Base-by-base conservation (phyloP, 306 rosid genomes). In the Cucurbita moschata region DNA sequence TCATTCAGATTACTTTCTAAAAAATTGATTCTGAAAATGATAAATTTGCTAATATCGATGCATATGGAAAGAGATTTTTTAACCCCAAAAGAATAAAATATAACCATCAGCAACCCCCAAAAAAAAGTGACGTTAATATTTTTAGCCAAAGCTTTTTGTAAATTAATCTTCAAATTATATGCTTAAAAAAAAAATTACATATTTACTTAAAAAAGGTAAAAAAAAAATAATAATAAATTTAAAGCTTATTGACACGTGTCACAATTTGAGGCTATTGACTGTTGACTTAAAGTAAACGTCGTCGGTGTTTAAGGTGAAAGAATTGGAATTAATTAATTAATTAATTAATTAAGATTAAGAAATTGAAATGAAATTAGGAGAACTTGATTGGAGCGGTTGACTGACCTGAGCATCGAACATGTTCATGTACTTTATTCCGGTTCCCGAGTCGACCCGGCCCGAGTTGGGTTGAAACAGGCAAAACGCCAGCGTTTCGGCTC, bases 361-460 rank as follows among this genome's bases (percentile, higher is more conserved):
- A 30, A 30, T 30, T 30, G 35, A 30, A 30, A 44, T 11, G 30
- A 43, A 66, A 66, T 19, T 11, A 50, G 13, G 37, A 35, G 11
- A 71, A 52, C 6, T 16, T 3, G 5, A 15, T 72, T 58, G 6
- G 67, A 73, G 75, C 54, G 73, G n/a, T 6, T 26, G 19, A 68
- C 56, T 46, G 14, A 94, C 99, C 95, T 91, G 97, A 53, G 99
- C 96, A 50, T 94, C 96, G 76, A 94, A 94, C 99, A 94, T 91
- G 78, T 94, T 94, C 76, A 84, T 83, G 83, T 94, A 94, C 49
- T 87, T 90, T 46, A 87, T 82, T 1, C 96, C 95, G 9, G 78
- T 86, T 18, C 87, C 91, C 35, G 95, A 81, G 77, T 94, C 96
- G 52, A 85, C 85, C 38, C 97, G 96, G 4, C 99, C 96, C 76